phyloP scores from a whole-genome alignment of 116 monocot species.

The Phalaenopsis hybrid region DNA sequence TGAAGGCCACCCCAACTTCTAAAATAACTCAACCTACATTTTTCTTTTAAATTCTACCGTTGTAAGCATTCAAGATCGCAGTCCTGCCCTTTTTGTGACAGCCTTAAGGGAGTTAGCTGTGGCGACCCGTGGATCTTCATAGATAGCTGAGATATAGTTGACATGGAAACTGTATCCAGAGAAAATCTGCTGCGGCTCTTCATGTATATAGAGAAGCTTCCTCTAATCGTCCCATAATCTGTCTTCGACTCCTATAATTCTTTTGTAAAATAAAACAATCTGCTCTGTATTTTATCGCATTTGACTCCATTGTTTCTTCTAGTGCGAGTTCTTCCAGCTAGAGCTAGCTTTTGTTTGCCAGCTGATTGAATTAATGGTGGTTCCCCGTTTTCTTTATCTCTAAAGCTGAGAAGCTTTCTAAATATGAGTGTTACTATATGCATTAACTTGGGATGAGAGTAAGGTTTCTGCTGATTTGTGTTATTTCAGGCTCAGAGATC shows the following conservation, averaged over 20 bases:
- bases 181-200: slow-evolving; percentile 64
- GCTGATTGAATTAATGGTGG: not conserved
- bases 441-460: no score
- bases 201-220: slow-evolving; percentile 69
- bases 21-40: no score
- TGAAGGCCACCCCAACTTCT: no score
- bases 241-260: slow-evolving; percentile 52
- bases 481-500: no score
- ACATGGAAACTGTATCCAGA: slow-evolving; percentile 47
- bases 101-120: slow-evolving; percentile 61
- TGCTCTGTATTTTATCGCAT: not conserved
- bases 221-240: slow-evolving; percentile 40
- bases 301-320: not conserved
- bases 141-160: slow-evolving; percentile 51
- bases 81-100: not conserved
- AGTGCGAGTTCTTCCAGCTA: slow-evolving; percentile 5
- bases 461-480: no score
- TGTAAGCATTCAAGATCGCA: no score
- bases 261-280: slow-evolving; percentile 36
- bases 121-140: slow-evolving; percentile 71
- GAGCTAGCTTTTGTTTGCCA: slow-evolving; percentile 3
- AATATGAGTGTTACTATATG: not conserved
- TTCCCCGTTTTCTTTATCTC: not conserved
- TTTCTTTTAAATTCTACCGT: no score
- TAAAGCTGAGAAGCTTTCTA: not conserved